phyloP scores from a whole-genome alignment of 352 stramenopile genomes.

The Pythium angustatum region DNA sequence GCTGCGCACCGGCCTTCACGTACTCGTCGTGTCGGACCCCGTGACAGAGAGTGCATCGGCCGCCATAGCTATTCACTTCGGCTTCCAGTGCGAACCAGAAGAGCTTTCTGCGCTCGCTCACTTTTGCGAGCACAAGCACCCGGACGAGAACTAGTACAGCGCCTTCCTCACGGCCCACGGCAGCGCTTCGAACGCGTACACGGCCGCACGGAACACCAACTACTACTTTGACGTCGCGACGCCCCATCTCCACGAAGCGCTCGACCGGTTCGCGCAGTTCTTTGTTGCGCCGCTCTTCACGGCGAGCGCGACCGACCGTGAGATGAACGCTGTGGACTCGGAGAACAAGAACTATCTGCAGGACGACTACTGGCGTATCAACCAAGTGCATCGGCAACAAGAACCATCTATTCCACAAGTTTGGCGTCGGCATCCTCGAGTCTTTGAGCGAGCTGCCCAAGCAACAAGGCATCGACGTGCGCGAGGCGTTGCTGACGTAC shows the following conservation, averaged over 20 bases:
- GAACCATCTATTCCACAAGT: constrained; percentile 62
- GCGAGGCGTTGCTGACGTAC: constrained; percentile 38
- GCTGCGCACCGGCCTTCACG: too few species aligned
- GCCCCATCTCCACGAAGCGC: constrained; percentile 32
- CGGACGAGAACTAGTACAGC: constrained; percentile 88
- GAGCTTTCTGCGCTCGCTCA: too few species aligned
- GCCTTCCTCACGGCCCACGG: constrained; percentile 70
- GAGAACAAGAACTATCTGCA: constrained; percentile 54
- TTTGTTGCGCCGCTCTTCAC: constrained; percentile 79
- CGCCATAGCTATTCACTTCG: too few species aligned
- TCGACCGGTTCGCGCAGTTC: constrained; percentile 90
- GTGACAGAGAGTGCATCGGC: too few species aligned
- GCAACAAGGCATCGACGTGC: constrained; percentile 29
- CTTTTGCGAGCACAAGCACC: constrained; percentile 94
- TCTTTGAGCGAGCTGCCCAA: constrained; percentile 47
- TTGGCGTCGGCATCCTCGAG: too few species aligned
- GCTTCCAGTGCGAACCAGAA: too few species aligned
- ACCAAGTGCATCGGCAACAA: constrained; percentile 35
- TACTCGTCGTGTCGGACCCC: too few species aligned
- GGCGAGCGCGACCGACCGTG: constrained; percentile 49
- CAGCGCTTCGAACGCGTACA: constrained; percentile 83
- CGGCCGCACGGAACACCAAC: constrained; percentile 79
- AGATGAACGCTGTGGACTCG: constrained; percentile 63
- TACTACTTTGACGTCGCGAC: constrained; percentile 83
- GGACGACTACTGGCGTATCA: constrained; percentile 43